Evolutionary conservation across 23 red algal genomes (phyloP), one percentile per base, ranked within the genome.

Genomic region (Chondrus crispus): DNA sequence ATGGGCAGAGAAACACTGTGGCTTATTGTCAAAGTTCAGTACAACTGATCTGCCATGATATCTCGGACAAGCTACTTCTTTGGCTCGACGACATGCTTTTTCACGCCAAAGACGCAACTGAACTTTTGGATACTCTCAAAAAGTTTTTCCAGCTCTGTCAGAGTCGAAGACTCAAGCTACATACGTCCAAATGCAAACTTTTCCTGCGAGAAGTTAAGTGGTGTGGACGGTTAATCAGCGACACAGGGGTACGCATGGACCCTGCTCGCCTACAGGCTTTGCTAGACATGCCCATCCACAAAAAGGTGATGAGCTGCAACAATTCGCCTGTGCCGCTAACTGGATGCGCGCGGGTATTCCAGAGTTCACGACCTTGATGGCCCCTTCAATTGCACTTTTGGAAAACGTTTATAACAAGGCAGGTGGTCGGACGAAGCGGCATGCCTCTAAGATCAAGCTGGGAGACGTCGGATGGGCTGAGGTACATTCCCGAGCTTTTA

Each of bases 41-140:
- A 26, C 52, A 53, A 24, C 24, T 29, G 22, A 60, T 82, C 24
- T 62, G 46, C 33, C 26, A 38, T 66, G 39, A n/a, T 13, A 53
- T 82, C 51, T 51, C 4, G n/a, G 9, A 82, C 4, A 82, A 37
- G 32, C 41, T 82, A 9, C 24, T 82, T 4, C 45, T 36, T 4
- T 82, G 78, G 44, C 45, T 82, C n/a, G 78, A 82, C 55, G 78
- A 82, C 78, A 62, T 60, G 5, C 51, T 82, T 41, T 53, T 53
- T 47, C 41, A 82, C 5, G 78, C 44, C 24, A 5, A 28, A 8
- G 52, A 20, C 24, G 6, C 52, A 28, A 5, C 46, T 28, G 22
- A 62, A 19, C 46, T 82, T 11, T 60, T 82, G 41, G 29, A 35
- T 28, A 29, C 78, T 6, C 33, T 82, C n/a, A 13, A 62, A 28